phyloP scores from a whole-genome alignment of 2,329 filamentous ascomycete species.

The Malbranchea zuffiana region DNA sequence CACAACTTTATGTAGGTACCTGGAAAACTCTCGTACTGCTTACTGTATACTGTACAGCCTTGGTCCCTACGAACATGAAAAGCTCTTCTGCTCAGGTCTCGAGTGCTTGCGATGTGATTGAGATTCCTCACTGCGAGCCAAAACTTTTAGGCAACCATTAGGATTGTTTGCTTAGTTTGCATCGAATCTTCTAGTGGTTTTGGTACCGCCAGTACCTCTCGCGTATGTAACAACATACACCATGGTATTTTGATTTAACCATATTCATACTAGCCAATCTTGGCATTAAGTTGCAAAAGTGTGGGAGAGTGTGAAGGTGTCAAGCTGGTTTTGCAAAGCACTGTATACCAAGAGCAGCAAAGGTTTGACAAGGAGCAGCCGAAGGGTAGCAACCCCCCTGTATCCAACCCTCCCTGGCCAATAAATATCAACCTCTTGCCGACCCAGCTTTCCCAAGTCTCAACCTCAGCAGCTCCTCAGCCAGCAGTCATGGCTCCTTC shows the following conservation, averaged over 20 bases:
- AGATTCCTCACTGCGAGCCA: neutral
- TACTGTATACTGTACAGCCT: neutral
- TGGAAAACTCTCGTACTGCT: neutral
- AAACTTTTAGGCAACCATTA: no score
- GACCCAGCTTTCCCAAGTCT: no score
- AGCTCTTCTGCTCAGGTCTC: neutral
- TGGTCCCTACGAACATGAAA: neutral
- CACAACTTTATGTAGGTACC: no score
- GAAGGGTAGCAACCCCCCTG: neutral
- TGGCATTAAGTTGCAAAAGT: no score
- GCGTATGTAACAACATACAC: neutral
- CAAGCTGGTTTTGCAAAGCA: no score
- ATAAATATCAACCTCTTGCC: neutral
- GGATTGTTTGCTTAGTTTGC: conserved; percentile 7
- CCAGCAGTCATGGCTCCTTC: no score
- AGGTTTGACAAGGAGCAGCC: conserved; percentile 13
- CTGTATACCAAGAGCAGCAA: conserved; percentile 26
- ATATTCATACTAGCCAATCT: conserved; percentile 5
- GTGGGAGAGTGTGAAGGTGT: no score
- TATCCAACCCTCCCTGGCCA: neutral
- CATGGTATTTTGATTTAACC: conserved; percentile 1
- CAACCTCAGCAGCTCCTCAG: no score
- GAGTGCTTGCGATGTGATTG: neutral
- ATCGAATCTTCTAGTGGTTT: conserved; percentile 5
- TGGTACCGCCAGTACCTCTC: neutral